Evolutionary conservation across 352 stramenopile species (phyloP).

Genomic region (Phytophthora cryptogea): DNA sequence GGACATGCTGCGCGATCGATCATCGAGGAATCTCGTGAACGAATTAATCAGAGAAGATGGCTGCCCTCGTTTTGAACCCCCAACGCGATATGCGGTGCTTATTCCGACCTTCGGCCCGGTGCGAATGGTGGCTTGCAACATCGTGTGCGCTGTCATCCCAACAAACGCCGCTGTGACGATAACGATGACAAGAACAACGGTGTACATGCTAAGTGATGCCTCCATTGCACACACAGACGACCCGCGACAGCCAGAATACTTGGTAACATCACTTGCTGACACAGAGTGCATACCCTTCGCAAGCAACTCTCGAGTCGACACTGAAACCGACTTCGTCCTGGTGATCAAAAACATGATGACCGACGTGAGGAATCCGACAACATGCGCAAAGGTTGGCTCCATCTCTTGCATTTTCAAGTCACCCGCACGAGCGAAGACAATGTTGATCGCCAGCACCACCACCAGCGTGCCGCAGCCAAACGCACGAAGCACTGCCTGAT

Average conservation of each 20-base stretch:
- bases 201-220: constrained; percentile 27
- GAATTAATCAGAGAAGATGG: constrained; percentile 27
- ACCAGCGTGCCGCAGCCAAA: constrained; percentile 40
- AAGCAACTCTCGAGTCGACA: constrained; percentile 18
- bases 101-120: constrained; percentile 7
- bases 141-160: constrained; percentile 21
- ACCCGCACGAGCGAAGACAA: constrained; percentile 39
- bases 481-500: constrained; percentile 33
- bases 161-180: constrained; percentile 11
- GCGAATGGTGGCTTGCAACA: constrained; percentile 17
- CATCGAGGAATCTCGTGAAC: constrained; percentile 45
- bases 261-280: constrained; percentile 21
- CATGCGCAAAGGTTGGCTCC: constrained; percentile 42
- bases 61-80: not conserved
- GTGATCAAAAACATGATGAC: constrained; percentile 27
- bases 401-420: constrained; percentile 46
- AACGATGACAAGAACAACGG: constrained; percentile 24
- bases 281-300: constrained; percentile 31
- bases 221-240: constrained; percentile 37
- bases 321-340: constrained; percentile 7
- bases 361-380: constrained; percentile 30
- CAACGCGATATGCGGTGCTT: not conserved
- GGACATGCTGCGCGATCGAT: constrained; percentile 30
- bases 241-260: constrained; percentile 39
- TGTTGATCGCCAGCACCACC: constrained; percentile 35